These are phyloP conservation scores for Tagetes erecta DNA, from an alignment of 129 eudicot genomes.

Conservation along the genomic window DNA sequence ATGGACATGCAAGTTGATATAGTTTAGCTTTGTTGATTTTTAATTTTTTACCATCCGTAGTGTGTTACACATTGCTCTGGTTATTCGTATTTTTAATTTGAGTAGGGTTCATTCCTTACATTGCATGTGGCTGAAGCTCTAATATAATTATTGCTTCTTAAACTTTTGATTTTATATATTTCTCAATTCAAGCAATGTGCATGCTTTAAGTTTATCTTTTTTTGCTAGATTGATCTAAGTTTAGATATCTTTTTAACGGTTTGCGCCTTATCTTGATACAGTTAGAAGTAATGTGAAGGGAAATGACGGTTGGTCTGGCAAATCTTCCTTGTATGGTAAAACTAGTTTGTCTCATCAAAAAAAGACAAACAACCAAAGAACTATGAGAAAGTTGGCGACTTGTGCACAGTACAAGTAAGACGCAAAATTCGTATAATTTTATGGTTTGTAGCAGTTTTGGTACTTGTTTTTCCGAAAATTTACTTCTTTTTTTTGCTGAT, in stretches of 20 bases:
- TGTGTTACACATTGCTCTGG: background rate
- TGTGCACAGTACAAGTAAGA: slow-evolving; percentile 61
- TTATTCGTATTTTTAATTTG: background rate
- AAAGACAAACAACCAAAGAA: slow-evolving; percentile 39
- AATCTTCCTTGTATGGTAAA: slow-evolving; percentile 39
- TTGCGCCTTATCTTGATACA: slow-evolving; percentile 31
- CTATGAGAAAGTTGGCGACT: slow-evolving; percentile 46
- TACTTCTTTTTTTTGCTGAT: background rate
- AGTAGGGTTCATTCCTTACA: background rate
- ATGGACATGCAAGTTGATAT: background rate
- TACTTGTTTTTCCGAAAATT: background rate
- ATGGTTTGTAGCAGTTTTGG: background rate
- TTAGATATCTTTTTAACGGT: too few relatives aligned
- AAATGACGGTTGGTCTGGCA: slow-evolving; percentile 37
- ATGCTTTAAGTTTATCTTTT: background rate
- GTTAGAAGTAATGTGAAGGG: slow-evolving; percentile 50
- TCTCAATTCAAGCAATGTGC: background rate
- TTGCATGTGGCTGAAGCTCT: background rate
- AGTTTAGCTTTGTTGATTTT: background rate
- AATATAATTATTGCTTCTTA: background rate
- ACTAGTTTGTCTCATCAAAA: slow-evolving; percentile 27
- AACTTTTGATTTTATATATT: background rate
- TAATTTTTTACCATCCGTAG: background rate
- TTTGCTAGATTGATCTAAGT: background rate
- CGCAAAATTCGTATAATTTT: background rate